Evolutionary conservation across 805 yeast species (phyloP), one percentile per base, ranked within the genome.

Genomic region (Ogataea nitratoaversa): DNA sequence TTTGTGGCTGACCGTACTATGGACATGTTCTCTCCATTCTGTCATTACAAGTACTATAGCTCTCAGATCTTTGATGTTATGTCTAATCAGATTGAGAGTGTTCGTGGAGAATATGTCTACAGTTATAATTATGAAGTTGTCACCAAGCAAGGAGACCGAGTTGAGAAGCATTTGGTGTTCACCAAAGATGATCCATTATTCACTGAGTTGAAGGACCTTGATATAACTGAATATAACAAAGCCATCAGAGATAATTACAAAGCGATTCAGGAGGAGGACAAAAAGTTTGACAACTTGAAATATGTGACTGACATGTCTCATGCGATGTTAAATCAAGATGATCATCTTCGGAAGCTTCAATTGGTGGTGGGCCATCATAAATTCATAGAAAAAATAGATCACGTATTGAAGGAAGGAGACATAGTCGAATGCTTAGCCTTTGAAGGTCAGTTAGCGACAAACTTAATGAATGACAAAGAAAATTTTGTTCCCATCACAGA

Each of bases 11-110:
- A 93, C 61, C 72, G 99, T 46, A 73, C 95, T 2, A 58, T 89
- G 57, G 99, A 95, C 59, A 67, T 84, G 36, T 76, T 77, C 52
- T 84, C 93, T 6, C 96, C 97, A 0, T 59, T 93, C 34, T 63
- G 90, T 40, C 98, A 93, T 60, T 96, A 88, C 58, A 87, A 90
- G 62, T 77, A 83, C 19, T 93, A 90, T 62, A 95, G 91, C 63
- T 90, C 97, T 4, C 81, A 90, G 85, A 84, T 90, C 16, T 82
- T 83, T 66, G 99, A 91, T 60, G 63, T 83, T 20, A 48, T 60
- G 49, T 57, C 52, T 25, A 49, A 50, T 14, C 42, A 48, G 12
- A 50, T 60, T 34, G 50, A 52, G 32, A 47, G 47, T 16, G 51
- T 50, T 32, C 46, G 59, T 19, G 57, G 59, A 1, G 53, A 56